phyloP scores from a whole-genome alignment of 345 rosid genomes.

The Hibiscus mutabilis region DNA sequence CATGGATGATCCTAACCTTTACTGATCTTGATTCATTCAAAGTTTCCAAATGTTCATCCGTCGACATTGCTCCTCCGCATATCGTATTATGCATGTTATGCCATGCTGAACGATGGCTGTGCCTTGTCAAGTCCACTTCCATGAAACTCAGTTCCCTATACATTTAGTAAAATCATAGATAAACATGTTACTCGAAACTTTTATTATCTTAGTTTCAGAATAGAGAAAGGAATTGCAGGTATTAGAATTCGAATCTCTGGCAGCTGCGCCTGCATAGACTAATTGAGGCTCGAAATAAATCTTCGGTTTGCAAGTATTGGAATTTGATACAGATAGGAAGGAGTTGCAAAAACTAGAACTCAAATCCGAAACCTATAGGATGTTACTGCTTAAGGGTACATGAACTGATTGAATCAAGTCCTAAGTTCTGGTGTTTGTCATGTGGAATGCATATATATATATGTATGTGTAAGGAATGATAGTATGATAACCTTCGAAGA shows the following conservation, averaged over 20 bases:
- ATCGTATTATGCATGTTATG: conserved; percentile 71
- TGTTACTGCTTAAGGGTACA: too few relatives aligned
- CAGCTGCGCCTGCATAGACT: too few relatives aligned
- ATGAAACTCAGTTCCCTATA: conserved; percentile 43
- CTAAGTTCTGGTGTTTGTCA: too few relatives aligned
- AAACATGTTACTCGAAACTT: neutral
- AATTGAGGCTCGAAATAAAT: too few relatives aligned
- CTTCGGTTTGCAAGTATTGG: too few relatives aligned
- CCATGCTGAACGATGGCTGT: conserved; percentile 83
- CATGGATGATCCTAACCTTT: conserved; percentile 49
- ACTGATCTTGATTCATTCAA: conserved; percentile 21
- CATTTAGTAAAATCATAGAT: neutral
- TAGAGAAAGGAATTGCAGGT: neutral
- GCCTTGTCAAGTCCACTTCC: conserved; percentile 43
- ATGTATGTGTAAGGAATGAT: neutral
- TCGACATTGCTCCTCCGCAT: conserved; percentile 60
- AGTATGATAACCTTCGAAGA: conserved; percentile 46
- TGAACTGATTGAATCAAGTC: too few relatives aligned
- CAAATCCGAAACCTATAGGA: too few relatives aligned
- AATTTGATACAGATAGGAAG: neutral
- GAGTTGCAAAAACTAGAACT: neutral
- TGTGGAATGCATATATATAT: neutral
- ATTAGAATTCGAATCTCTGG: too few relatives aligned
- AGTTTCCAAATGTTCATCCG: conserved; percentile 40
- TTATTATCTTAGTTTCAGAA: neutral